These are phyloP conservation scores for Aphanocladium album DNA, from an alignment of 2,329 filamentous ascomycete species.

Conservation along the genomic window DNA sequence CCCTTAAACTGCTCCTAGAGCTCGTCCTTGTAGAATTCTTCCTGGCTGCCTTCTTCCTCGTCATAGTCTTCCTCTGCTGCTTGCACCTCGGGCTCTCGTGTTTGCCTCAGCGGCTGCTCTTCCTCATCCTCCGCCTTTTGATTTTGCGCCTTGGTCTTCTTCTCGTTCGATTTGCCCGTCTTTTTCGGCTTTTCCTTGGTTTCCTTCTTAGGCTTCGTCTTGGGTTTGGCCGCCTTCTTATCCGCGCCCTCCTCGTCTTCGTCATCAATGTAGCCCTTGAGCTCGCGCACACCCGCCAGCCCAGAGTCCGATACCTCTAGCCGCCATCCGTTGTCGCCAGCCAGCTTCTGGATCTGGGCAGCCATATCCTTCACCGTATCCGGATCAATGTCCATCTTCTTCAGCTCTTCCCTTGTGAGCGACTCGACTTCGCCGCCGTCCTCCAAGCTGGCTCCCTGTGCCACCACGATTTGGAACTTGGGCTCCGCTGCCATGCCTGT, in stretches of 20 bases:
- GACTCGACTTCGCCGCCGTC: conserved; percentile 58
- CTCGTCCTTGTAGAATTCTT: conserved; percentile 50
- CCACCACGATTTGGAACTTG: conserved; percentile 35
- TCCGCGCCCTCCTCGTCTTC: conserved; percentile 19
- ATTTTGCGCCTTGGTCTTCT: not conserved
- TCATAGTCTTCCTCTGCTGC: conserved; percentile 13
- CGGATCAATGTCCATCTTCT: conserved; percentile 60
- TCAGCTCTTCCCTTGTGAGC: conserved; percentile 62
- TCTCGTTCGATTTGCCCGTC: conserved; percentile 4
- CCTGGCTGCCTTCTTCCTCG: conserved; percentile 40
- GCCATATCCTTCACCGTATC: conserved; percentile 65
- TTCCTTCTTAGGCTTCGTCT: conserved; percentile 5
- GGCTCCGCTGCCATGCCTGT: conserved; percentile 20
- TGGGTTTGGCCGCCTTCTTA: not conserved
- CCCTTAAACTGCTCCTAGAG: conserved; percentile 29
- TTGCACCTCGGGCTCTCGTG: not conserved
- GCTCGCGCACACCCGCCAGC: conserved; percentile 50
- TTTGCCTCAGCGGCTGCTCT: conserved; percentile 23
- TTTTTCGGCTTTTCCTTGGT: conserved; percentile 14
- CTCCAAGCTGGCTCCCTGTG: conserved; percentile 41
- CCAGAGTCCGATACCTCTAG: conserved; percentile 72
- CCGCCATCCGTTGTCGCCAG: conserved; percentile 70
- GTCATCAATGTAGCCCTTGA: conserved; percentile 59
- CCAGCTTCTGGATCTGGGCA: conserved; percentile 62
- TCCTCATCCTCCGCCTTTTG: conserved; percentile 10